Conservation (phyloP, 2,329 filamentous ascomycete genomes). For the Cordyceps javanica region DNA sequence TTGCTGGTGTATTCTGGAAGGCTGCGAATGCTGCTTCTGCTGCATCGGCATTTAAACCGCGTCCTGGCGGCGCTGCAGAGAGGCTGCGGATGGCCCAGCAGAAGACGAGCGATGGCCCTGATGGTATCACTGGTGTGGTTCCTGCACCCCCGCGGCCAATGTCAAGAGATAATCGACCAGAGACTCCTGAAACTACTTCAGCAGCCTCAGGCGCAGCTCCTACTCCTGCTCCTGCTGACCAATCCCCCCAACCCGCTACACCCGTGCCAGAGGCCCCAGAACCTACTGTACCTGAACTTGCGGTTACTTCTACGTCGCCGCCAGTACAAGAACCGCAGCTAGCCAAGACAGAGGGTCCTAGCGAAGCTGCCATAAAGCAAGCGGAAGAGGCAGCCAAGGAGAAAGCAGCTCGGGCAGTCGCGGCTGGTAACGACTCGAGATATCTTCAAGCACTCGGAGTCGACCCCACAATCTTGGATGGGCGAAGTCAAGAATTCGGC, state of each 20-base stretch:
- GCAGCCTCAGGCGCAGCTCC: conserved; percentile 19
- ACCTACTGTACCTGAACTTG: conserved; percentile 49
- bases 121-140: conserved; percentile 85
- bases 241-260: background rate
- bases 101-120: conserved; percentile 61
- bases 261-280: conserved; percentile 19
- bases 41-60: conserved; percentile 67
- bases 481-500: conserved; percentile 72
- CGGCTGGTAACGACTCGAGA: conserved; percentile 68
- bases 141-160: conserved; percentile 60
- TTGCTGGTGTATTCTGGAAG: conserved; percentile 73
- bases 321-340: conserved; percentile 34
- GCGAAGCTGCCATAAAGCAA: conserved; percentile 23
- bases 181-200: conserved; percentile 17
- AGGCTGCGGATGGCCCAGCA: conserved; percentile 60
- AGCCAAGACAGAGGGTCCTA: conserved; percentile 28
- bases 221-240: background rate
- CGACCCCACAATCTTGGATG: conserved; percentile 69
- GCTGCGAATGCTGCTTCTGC: conserved; percentile 57
- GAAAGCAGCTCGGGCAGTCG: conserved; percentile 52
- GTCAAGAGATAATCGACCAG: conserved; percentile 29
- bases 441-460: conserved; percentile 74
- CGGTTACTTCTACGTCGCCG: conserved; percentile 34
- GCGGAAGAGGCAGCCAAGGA: conserved; percentile 32
- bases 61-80: conserved; percentile 79